phyloP scores from a whole-genome alignment of 1,284 basidiomycete species.

The Tylopilus sp. region DNA sequence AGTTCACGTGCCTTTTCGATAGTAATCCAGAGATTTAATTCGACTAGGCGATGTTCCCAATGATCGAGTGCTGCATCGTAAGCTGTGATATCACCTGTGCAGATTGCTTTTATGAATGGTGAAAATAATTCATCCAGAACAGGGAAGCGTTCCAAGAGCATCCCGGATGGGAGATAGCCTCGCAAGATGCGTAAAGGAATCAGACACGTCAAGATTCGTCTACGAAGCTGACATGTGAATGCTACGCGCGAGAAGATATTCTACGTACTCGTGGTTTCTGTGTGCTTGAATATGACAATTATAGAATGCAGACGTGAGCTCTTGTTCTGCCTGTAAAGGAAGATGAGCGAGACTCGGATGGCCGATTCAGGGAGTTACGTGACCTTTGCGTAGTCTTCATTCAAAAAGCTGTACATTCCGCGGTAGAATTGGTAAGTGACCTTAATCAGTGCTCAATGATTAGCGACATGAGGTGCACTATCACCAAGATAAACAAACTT shows the following conservation, averaged over 20 bases:
- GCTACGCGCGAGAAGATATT: background rate
- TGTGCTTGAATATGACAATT: conserved; percentile 67
- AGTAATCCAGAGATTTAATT: conserved; percentile 80
- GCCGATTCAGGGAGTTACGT: conserved; percentile 5
- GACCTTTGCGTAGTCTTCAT: conserved; percentile 85
- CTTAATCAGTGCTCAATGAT: conserved; percentile 28
- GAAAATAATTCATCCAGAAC: conserved; percentile 70
- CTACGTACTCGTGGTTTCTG: conserved; percentile 76
- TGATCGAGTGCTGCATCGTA: conserved; percentile 77
- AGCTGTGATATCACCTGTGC: conserved; percentile 69
- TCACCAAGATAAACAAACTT: conserved; percentile 49
- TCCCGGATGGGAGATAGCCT: conserved; percentile 75
- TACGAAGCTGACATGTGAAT: conserved; percentile 23
- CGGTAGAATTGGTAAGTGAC: conserved; percentile 92
- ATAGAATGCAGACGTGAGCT: conserved; percentile 79
- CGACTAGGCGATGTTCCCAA: conserved; percentile 68
- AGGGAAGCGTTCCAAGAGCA: conserved; percentile 69
- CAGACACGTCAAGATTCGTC: conserved; percentile 87
- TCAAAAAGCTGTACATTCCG: conserved; percentile 90
- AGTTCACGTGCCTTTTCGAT: conserved; percentile 87
- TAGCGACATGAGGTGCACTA: conserved; percentile 3
- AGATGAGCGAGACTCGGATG: background rate
- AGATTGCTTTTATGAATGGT: conserved; percentile 80
- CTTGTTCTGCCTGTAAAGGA: conserved; percentile 64
- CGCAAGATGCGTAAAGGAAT: conserved; percentile 85